These are phyloP conservation scores for Leptoxyphium fumago DNA, from an alignment of 2,329 filamentous ascomycete genomes.

Conservation along the genomic window DNA sequence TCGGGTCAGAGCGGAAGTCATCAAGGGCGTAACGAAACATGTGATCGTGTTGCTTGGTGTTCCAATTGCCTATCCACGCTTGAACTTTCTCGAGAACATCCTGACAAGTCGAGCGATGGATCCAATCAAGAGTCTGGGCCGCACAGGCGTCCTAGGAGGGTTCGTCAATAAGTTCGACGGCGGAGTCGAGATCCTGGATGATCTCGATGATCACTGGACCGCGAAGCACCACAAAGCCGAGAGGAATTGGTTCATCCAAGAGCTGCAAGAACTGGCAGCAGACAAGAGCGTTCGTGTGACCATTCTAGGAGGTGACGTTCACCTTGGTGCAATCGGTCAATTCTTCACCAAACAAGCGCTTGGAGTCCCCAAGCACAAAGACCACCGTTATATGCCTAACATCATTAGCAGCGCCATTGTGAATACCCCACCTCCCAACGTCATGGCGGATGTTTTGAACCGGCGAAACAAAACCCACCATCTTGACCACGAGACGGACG, in stretches of 20 bases:
- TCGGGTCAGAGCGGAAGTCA: conserved; percentile 66
- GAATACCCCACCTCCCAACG: conserved; percentile 74
- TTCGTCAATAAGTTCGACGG: conserved; percentile 84
- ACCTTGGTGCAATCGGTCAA: conserved; percentile 80
- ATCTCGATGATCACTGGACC: conserved; percentile 94
- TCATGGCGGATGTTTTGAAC: conserved; percentile 84
- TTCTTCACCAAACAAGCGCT: conserved; percentile 88
- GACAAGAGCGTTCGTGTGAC: conserved; percentile 87
- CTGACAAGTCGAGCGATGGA: conserved; percentile 76
- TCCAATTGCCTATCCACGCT: conserved; percentile 31
- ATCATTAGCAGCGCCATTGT: conserved; percentile 87
- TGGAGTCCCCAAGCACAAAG: conserved; percentile 61
- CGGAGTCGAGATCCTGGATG: conserved; percentile 79
- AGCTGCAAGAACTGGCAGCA: conserved; percentile 82
- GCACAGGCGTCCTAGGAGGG: conserved; percentile 62
- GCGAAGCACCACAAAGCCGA: conserved; percentile 89
- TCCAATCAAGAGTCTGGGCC: conserved; percentile 76
- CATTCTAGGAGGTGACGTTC: conserved; percentile 85
- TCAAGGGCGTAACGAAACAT: conserved; percentile 75
- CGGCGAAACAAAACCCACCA: conserved; percentile 69
- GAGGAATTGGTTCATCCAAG: conserved; percentile 71
- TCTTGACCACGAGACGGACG: conserved; percentile 60
- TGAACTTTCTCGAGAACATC: conserved; percentile 48
- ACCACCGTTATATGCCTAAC: conserved; percentile 95
- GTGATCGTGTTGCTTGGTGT: conserved; percentile 77